Conservation (phyloP, 441 rosid genomes). For the Euphorbia schlechtendalii region DNA sequence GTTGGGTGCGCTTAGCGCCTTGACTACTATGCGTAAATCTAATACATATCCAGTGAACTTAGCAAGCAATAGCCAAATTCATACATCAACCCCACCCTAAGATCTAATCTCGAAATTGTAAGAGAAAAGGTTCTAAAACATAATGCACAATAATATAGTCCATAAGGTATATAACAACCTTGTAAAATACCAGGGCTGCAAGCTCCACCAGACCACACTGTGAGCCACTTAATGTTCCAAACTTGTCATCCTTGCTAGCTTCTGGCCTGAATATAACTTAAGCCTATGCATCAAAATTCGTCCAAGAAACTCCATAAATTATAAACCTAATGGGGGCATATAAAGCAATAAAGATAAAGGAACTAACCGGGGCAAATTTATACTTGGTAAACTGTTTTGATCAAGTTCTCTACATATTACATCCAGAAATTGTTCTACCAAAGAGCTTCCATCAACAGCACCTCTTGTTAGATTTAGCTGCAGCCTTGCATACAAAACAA, state of each 20-base stretch:
- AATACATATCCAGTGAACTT: neutral
- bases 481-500: conserved; percentile 62
- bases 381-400: conserved; percentile 49
- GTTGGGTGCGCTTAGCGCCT: too few relatives aligned
- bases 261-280: conserved; percentile 53
- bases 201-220: conserved; percentile 70
- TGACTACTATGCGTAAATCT: too few relatives aligned
- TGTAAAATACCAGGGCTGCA: conserved; percentile 69
- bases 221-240: conserved; percentile 58
- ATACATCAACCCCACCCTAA: conserved; percentile 4
- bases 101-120: neutral
- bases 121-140: conserved; percentile 4
- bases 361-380: conserved; percentile 44
- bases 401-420: conserved; percentile 83
- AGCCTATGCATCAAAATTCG: conserved; percentile 20
- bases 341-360: conserved; percentile 17
- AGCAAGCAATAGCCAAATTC: too few relatives aligned
- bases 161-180: conserved; percentile 33
- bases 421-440: conserved; percentile 78
- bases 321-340: neutral
- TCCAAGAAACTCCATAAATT: conserved; percentile 14
- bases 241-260: conserved; percentile 65
- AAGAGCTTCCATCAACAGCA: conserved; percentile 42
- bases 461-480: conserved; percentile 69
- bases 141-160: neutral